phyloP scores from a whole-genome alignment of 805 yeast species.

The Jamesozyma piceae region DNA sequence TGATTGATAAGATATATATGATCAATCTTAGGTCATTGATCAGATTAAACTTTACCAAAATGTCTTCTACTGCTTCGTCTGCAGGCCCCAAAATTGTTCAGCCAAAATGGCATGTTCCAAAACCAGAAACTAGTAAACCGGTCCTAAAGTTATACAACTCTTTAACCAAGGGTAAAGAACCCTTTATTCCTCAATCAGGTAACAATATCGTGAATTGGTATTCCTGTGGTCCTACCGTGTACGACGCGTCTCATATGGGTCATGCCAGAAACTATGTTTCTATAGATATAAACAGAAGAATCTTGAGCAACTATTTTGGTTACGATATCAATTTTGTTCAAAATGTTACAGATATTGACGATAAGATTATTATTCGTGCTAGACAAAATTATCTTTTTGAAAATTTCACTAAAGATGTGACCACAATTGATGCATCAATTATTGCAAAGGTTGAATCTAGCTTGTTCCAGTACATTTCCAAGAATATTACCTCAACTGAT shows the following conservation, averaged over 20 bases:
- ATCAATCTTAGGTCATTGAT: not conserved
- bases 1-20: too few species aligned
- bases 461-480: slow-evolving; percentile 40
- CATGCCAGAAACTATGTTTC: slow-evolving; percentile 96
- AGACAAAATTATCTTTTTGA: slow-evolving; percentile 80
- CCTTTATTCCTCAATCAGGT: slow-evolving; percentile 58
- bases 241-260: slow-evolving; percentile 95
- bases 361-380: slow-evolving; percentile 89
- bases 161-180: slow-evolving; percentile 70
- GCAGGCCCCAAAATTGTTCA: slow-evolving; percentile 31
- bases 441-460: slow-evolving; percentile 34
- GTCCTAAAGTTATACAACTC: slow-evolving; percentile 68
- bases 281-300: slow-evolving; percentile 84
- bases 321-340: slow-evolving; percentile 83
- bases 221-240: slow-evolving; percentile 97
- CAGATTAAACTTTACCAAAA: not conserved
- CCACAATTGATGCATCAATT: slow-evolving; percentile 8
- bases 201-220: slow-evolving; percentile 76
- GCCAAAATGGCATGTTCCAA: slow-evolving; percentile 46
- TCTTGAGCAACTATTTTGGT: slow-evolving; percentile 84
- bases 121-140: slow-evolving; percentile 25
- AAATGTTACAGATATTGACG: slow-evolving; percentile 98
- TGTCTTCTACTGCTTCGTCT: slow-evolving; percentile 6
- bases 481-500: slow-evolving; percentile 43
- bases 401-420: slow-evolving; percentile 20